Conservation (phyloP, 2,329 filamentous ascomycete genomes). For the Ophiosphaerella herpotricha region DNA sequence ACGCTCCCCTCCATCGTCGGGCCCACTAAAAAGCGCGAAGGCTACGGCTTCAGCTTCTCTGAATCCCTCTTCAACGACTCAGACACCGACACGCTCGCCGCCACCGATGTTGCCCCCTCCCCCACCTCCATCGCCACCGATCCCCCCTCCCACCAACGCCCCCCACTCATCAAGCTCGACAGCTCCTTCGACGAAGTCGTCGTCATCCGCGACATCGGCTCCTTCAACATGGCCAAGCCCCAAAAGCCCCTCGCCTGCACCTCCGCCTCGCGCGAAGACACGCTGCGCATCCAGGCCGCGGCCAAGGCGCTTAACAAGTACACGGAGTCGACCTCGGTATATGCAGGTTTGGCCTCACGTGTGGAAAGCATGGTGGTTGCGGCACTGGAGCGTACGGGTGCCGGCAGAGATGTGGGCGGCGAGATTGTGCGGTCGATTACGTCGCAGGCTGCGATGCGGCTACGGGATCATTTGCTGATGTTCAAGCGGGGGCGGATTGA, state of each 20-base stretch:
- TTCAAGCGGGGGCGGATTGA: conserved; percentile 20
- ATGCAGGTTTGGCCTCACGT: conserved; percentile 14
- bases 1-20: conserved; percentile 12
- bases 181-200: conserved; percentile 28
- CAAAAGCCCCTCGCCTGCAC: conserved; percentile 27
- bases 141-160: background rate
- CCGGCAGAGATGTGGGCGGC: background rate
- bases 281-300: conserved; percentile 15
- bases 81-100: conserved; percentile 27
- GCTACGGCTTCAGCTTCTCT: conserved; percentile 31
- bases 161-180: background rate
- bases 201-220: conserved; percentile 25
- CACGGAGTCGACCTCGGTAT: conserved; percentile 23
- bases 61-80: conserved; percentile 27
- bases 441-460: conserved; percentile 12
- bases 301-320: conserved; percentile 25
- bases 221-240: conserved; percentile 22
- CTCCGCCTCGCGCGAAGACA: conserved; percentile 25
- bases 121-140: conserved; percentile 1
- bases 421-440: conserved; percentile 2
- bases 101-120: conserved; percentile 1
- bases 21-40: conserved; percentile 24
- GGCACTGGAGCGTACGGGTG: conserved; percentile 5
- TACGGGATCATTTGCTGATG: conserved; percentile 22
- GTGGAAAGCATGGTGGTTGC: conserved; percentile 29